Evolutionary conservation across 176 grass and related monocot genomes (phyloP).

Genomic region (Tillandsia fasciculata): DNA sequence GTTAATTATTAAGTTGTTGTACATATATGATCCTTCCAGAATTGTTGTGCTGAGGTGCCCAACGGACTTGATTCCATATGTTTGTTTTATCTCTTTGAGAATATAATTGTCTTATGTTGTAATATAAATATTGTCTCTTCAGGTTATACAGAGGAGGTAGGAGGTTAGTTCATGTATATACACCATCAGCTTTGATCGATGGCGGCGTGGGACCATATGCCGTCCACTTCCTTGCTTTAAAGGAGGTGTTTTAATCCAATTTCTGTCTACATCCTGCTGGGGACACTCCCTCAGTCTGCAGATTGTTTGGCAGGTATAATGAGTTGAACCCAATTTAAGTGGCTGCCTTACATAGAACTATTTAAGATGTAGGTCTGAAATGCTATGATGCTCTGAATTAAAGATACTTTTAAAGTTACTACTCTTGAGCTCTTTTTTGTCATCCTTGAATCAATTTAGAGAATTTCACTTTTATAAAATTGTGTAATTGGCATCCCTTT

Average conservation of each 20-base stretch:
- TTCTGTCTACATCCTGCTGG: no score
- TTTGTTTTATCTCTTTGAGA: not conserved
- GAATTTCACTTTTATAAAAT: no score
- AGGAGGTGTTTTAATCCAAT: conserved; percentile 75
- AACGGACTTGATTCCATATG: not conserved
- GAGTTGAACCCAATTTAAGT: no score
- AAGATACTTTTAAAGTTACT: no score
- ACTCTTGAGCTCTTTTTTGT: no score
- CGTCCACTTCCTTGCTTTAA: conserved; percentile 85
- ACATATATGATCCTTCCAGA: not conserved
- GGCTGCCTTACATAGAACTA: no score
- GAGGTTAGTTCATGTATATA: conserved; percentile 70
- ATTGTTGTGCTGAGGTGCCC: not conserved
- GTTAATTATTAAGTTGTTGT: not conserved
- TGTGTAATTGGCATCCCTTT: no score
- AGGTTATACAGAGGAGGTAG: conserved; percentile 94
- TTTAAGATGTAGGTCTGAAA: no score
- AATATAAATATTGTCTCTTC: conserved; percentile 29
- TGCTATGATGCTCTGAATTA: no score
- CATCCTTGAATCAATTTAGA: no score
- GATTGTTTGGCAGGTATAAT: no score
- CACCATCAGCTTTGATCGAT: conserved; percentile 58
- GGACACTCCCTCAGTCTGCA: no score
- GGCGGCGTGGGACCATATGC: conserved; percentile 66
- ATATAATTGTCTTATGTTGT: not conserved